Percentiles rank a stretch among this genome's conserved stretches.
These are phyloP conservation scores for Proliferodiscus dingleyae DNA, from an alignment of 2,329 filamentous ascomycete genomes.

Conservation along the genomic window DNA sequence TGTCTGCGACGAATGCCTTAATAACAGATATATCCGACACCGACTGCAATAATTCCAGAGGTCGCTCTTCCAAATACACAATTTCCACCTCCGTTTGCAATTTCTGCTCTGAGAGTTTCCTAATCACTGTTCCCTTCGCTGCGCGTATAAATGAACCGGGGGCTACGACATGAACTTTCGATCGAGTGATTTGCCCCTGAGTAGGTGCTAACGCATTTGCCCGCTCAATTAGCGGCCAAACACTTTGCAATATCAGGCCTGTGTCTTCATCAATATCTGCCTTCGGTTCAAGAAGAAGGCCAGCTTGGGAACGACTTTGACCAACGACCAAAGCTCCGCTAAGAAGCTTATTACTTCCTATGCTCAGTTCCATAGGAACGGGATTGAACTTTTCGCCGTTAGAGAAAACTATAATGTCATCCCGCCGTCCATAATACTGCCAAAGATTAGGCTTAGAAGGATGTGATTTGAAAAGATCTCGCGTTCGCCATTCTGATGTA, in stretches of 20 bases:
- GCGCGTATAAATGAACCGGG: background rate
- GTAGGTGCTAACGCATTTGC: background rate
- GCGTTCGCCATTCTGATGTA: background rate
- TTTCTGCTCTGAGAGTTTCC: background rate
- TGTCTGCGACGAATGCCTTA: background rate
- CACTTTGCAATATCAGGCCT: background rate
- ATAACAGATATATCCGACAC: background rate
- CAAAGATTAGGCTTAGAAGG: slow-evolving; percentile 33
- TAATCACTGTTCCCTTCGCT: background rate
- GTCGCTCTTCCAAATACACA: background rate
- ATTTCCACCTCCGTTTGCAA: background rate
- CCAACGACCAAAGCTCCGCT: slow-evolving; percentile 33
- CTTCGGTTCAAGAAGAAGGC: background rate
- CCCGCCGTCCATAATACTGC: slow-evolving; percentile 32
- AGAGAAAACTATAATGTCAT: slow-evolving; percentile 41
- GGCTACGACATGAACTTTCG: background rate
- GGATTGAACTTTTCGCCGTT: slow-evolving; percentile 44
- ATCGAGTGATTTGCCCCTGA: background rate
- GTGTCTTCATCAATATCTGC: background rate
- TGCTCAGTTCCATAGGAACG: slow-evolving; percentile 33
- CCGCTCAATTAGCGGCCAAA: background rate
- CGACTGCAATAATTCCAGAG: background rate
- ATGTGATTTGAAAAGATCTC: slow-evolving; percentile 36
- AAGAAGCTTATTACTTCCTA: slow-evolving; percentile 31
- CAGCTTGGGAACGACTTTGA: slow-evolving; percentile 15